A percentile compares a stretch with the other conserved stretches of the same genome.
phyloP scores from a whole-genome alignment of 768 basidiomycete genomes.

The Psilocybe cubensis region DNA sequence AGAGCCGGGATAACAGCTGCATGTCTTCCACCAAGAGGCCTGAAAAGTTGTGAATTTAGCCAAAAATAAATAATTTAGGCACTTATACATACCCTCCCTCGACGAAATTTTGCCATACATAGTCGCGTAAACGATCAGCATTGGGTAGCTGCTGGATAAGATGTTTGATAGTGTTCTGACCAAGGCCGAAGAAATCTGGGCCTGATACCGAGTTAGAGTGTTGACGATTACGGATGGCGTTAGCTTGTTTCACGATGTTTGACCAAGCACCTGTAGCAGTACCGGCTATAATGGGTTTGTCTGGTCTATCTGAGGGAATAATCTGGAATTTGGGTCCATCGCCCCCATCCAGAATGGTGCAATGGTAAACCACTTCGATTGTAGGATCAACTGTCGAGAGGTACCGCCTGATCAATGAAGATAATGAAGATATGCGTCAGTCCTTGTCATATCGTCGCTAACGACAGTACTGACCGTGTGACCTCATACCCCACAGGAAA shows the following conservation, averaged over 20 bases:
- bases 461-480: slow-evolving; percentile 53
- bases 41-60: slow-evolving; percentile 27
- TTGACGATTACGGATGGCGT: slow-evolving; percentile 77
- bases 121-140: slow-evolving; percentile 73
- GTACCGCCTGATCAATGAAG: slow-evolving; percentile 65
- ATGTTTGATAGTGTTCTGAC: slow-evolving; percentile 88
- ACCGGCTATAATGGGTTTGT: slow-evolving; percentile 77
- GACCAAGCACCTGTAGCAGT: slow-evolving; percentile 91
- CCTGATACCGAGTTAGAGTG: slow-evolving; percentile 89
- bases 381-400: slow-evolving; percentile 73
- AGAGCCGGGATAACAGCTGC: slow-evolving; percentile 82
- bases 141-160: slow-evolving; percentile 84
- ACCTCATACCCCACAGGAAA: slow-evolving; percentile 89
- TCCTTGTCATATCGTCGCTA: background rate
- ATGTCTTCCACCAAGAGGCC: slow-evolving; percentile 79
- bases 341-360: slow-evolving; percentile 83
- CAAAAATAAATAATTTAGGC: slow-evolving; percentile 3
- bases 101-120: slow-evolving; percentile 85
- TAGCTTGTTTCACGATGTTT: slow-evolving; percentile 81
- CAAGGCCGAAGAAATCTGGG: slow-evolving; percentile 87
- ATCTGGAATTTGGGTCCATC: slow-evolving; percentile 89
- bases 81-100: slow-evolving; percentile 74
- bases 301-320: slow-evolving; percentile 70
- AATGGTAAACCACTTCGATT: slow-evolving; percentile 74
- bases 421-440: slow-evolving; percentile 8